Conservation (phyloP, 371 early-diverging fungal species). For the Mucor piriformis region DNA sequence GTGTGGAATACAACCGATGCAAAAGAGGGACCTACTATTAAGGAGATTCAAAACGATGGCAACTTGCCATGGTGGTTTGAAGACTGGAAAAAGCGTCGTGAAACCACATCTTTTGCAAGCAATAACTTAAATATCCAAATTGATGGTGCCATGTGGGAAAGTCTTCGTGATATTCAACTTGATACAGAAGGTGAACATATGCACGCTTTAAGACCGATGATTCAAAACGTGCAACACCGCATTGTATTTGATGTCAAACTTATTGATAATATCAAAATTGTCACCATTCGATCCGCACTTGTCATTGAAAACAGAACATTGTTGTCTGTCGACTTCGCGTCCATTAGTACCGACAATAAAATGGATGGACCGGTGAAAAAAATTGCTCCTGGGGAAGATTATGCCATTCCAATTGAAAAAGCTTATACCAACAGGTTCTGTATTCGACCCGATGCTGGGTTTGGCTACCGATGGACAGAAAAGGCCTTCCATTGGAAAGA, state of each 20-base stretch:
- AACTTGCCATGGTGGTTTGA: conserved; percentile 94
- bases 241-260: conserved; percentile 88
- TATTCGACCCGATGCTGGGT: conserved; percentile 83
- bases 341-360: conserved; percentile 70
- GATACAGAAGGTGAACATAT: conserved; percentile 85
- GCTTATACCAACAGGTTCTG: conserved; percentile 79
- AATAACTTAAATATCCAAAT: conserved; percentile 86
- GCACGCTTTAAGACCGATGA: conserved; percentile 77
- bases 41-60: conserved; percentile 69
- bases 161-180: conserved; percentile 82
- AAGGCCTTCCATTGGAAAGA: conserved; percentile 74
- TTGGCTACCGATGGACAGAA: conserved; percentile 80
- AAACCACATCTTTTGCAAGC: conserved; percentile 44
- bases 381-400: conserved; percentile 79
- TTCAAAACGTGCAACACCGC: conserved; percentile 80
- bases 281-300: conserved; percentile 88
- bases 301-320: conserved; percentile 82
- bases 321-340: conserved; percentile 78
- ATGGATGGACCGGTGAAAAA: conserved; percentile 50
- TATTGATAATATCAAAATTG: conserved; percentile 85
- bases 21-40: conserved; percentile 67
- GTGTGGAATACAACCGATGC: conserved; percentile 80
- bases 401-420: conserved; percentile 83
- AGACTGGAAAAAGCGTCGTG: conserved; percentile 92
- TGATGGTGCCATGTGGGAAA: conserved; percentile 88